These are phyloP conservation scores for Inonotus hispidus DNA, from an alignment of 1,284 basidiomycete species.

Conservation along the genomic window DNA sequence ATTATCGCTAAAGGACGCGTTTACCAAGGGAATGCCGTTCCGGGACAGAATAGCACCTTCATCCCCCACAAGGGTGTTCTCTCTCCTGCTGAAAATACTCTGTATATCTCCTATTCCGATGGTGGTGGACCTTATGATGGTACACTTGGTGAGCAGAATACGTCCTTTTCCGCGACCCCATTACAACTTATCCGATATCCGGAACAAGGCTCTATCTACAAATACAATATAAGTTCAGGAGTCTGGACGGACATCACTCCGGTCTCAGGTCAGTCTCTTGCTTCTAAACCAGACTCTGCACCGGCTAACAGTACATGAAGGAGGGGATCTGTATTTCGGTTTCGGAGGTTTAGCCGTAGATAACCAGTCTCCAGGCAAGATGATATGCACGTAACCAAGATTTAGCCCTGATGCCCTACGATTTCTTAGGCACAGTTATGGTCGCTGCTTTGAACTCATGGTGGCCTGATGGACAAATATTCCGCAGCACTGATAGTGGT, in stretches of 20 bases:
- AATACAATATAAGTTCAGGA: slow-evolving; percentile 46
- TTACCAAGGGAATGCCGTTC: slow-evolving; percentile 45
- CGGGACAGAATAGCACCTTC: slow-evolving; percentile 52
- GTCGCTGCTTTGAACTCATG: slow-evolving; percentile 56
- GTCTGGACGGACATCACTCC: slow-evolving; percentile 55
- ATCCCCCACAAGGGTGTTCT: slow-evolving; percentile 63
- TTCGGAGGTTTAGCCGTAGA: slow-evolving; percentile 60
- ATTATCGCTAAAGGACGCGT: not conserved
- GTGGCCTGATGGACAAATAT: slow-evolving; percentile 63
- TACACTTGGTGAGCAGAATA: slow-evolving; percentile 23
- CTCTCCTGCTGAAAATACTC: slow-evolving; percentile 46
- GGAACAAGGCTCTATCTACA: slow-evolving; percentile 36
- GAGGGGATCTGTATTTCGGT: slow-evolving; percentile 40
- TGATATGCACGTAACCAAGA: not conserved
- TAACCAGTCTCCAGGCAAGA: slow-evolving; percentile 44
- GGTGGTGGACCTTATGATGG: slow-evolving; percentile 53
- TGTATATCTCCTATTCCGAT: slow-evolving; percentile 54
- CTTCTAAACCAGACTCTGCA: not conserved
- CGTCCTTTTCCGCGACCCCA: not conserved
- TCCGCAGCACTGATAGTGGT: slow-evolving; percentile 51
- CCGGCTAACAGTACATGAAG: slow-evolving; percentile 13
- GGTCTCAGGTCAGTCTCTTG: slow-evolving; percentile 26
- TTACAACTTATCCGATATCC: not conserved
- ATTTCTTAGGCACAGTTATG: slow-evolving; percentile 46
- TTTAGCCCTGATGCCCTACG: not conserved